phyloP scores from a whole-genome alignment of 2,329 filamentous ascomycete species.

The Paracoccidioides lutzii region DNA sequence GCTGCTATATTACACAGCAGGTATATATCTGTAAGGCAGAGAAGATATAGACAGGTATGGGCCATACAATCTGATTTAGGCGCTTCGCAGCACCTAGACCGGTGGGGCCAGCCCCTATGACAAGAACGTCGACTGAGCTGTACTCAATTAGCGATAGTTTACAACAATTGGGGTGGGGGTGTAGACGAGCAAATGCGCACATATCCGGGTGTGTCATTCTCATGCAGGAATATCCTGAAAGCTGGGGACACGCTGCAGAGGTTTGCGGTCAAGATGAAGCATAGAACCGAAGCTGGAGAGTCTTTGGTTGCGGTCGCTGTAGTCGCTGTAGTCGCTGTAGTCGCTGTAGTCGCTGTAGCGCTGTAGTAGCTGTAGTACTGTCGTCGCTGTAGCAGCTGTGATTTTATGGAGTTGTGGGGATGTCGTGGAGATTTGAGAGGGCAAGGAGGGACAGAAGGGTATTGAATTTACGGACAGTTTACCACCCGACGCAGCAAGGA shows the following conservation, averaged over 20 bases:
- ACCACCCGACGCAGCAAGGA: too few relatives aligned
- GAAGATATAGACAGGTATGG: background rate
- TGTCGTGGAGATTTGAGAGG: too few relatives aligned
- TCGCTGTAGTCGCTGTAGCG: too few relatives aligned
- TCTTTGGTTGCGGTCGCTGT: background rate
- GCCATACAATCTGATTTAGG: conserved; percentile 83
- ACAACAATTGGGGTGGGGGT: background rate
- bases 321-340: too few relatives aligned
- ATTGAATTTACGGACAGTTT: too few relatives aligned
- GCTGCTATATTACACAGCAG: background rate
- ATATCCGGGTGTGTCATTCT: conserved; percentile 35
- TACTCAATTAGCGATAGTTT: conserved; percentile 26
- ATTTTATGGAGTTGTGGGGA: too few relatives aligned
- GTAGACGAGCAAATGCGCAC: conserved; percentile 19
- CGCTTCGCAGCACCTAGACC: conserved; percentile 97
- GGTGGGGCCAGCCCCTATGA: conserved; percentile 95
- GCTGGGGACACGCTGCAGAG: conserved; percentile 32
- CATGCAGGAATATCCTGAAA: conserved; percentile 34
- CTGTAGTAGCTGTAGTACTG: too few relatives aligned
- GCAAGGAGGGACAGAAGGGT: too few relatives aligned
- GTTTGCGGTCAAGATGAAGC: conserved; percentile 32
- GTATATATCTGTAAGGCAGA: background rate
- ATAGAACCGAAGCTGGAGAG: conserved; percentile 20
- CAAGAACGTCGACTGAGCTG: conserved; percentile 88
- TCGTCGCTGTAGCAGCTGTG: too few relatives aligned